phyloP scores from a whole-genome alignment of 2,329 filamentous ascomycete genomes.

The Trichoderma koningiopsis region DNA sequence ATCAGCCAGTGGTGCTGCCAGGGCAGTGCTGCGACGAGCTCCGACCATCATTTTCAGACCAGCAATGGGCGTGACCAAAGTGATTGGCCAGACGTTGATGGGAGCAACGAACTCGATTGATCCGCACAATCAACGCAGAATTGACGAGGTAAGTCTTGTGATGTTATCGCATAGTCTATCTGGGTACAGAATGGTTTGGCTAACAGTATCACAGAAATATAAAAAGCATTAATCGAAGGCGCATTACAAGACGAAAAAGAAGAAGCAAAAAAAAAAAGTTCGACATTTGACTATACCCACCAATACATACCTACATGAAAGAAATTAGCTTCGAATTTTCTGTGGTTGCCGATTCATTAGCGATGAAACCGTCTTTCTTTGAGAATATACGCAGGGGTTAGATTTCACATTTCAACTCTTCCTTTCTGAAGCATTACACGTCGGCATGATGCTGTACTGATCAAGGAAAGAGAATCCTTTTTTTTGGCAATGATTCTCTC shows the following conservation, averaged over 20 bases:
- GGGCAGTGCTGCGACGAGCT: conserved; percentile 75
- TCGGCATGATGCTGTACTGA: background rate
- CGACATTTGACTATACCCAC: background rate
- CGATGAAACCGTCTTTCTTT: background rate
- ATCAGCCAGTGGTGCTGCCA: conserved; percentile 77
- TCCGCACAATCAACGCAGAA: conserved; percentile 74
- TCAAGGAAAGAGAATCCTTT: background rate
- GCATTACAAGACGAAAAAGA: background rate
- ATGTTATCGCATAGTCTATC: background rate
- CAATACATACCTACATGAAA: background rate
- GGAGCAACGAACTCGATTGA: conserved; percentile 93
- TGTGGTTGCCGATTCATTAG: conserved; percentile 1
- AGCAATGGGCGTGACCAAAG: conserved; percentile 86
- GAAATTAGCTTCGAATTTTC: conserved; percentile 6
- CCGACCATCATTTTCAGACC: conserved; percentile 93
- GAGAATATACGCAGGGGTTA: background rate
- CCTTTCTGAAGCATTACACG: background rate
- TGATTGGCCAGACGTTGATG: conserved; percentile 83
- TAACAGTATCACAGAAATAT: conserved; percentile 47
- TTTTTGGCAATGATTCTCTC: background rate
- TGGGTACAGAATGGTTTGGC: background rate
- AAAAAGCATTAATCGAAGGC: conserved; percentile 34
- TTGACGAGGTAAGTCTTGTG: conserved; percentile 81
- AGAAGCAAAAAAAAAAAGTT: background rate
- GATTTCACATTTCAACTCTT: background rate